phyloP scores from a whole-genome alignment of 2,329 filamentous ascomycete species.

The Cylindrodendrum hubeiense region DNA sequence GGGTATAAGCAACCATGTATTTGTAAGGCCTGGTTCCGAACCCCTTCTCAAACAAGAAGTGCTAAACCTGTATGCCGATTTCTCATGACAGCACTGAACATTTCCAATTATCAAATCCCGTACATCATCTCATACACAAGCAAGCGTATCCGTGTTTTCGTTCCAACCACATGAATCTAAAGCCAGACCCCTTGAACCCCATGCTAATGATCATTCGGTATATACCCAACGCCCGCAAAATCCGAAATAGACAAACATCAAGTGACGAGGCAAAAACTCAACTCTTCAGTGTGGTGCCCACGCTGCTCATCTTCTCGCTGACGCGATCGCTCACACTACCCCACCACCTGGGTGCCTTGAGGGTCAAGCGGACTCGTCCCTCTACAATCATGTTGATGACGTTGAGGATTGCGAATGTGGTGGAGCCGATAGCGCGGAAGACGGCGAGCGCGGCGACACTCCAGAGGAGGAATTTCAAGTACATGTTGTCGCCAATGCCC shows the following conservation, averaged over 20 bases:
- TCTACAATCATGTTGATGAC: slow-evolving; percentile 87
- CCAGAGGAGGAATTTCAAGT: slow-evolving; percentile 95
- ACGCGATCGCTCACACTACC: slow-evolving; percentile 58
- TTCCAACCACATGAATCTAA: slow-evolving; percentile 9
- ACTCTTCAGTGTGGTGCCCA: slow-evolving; percentile 58
- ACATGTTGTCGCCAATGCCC: slow-evolving; percentile 84
- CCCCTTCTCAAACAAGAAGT: not conserved
- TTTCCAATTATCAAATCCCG: slow-evolving; percentile 13
- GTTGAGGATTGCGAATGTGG: slow-evolving; percentile 87
- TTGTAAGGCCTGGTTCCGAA: not conserved
- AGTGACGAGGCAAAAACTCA: slow-evolving; percentile 33
- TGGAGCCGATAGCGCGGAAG: slow-evolving; percentile 87
- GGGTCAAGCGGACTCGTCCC: slow-evolving; percentile 75
- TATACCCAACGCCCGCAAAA: slow-evolving; percentile 13
- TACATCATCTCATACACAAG: slow-evolving; percentile 5
- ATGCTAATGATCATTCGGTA: not conserved
- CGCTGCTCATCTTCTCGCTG: slow-evolving; percentile 63
- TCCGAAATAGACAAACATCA: slow-evolving; percentile 15
- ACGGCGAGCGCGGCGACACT: slow-evolving; percentile 86
- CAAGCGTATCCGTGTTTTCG: not conserved
- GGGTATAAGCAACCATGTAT: slow-evolving; percentile 11
- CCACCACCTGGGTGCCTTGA: slow-evolving; percentile 67
- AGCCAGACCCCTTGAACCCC: slow-evolving; percentile 2
- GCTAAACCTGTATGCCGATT: not conserved
- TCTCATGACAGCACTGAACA: slow-evolving; percentile 7